These are phyloP conservation scores for Penicillium sp. DNA, from an alignment of 2,329 filamentous ascomycete species.

Conservation along the genomic window DNA sequence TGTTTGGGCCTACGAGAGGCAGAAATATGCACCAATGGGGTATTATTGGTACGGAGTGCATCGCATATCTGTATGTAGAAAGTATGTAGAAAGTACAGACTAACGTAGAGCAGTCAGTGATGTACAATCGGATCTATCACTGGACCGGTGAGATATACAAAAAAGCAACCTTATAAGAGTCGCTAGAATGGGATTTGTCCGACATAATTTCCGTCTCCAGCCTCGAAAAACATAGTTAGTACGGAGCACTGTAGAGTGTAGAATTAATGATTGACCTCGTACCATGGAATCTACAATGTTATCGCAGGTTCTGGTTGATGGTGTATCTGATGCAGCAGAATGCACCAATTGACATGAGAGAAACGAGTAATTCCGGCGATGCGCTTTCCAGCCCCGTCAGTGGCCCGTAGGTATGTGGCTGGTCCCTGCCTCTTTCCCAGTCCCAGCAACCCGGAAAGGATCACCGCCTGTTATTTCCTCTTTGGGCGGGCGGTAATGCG, in stretches of 20 bases:
- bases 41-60: not conserved
- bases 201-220: not conserved
- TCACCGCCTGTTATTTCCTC: conserved; percentile 21
- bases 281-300: not conserved
- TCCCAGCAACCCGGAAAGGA: conserved; percentile 27
- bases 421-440: conserved; percentile 13
- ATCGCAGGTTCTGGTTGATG: not conserved
- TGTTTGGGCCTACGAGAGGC: not conserved
- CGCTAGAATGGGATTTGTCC: not conserved
- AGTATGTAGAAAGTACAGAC: not conserved
- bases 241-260: no score
- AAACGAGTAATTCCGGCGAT: not conserved
- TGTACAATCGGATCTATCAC: not conserved
- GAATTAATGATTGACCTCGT: no score
- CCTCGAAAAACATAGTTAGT: not conserved
- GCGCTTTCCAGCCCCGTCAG: not conserved
- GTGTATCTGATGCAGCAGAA: not conserved
- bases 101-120: not conserved
- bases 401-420: conserved; percentile 14
- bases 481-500: conserved; percentile 21
- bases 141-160: not conserved
- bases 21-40: conserved; percentile 1
- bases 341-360: not conserved
- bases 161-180: not conserved
- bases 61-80: not conserved